Percentiles rank a stretch among this genome's conserved stretches.
These are phyloP conservation scores for Hyaloperonospora brassicae DNA, from an alignment of 352 stramenopile species.

Conservation along the genomic window DNA sequence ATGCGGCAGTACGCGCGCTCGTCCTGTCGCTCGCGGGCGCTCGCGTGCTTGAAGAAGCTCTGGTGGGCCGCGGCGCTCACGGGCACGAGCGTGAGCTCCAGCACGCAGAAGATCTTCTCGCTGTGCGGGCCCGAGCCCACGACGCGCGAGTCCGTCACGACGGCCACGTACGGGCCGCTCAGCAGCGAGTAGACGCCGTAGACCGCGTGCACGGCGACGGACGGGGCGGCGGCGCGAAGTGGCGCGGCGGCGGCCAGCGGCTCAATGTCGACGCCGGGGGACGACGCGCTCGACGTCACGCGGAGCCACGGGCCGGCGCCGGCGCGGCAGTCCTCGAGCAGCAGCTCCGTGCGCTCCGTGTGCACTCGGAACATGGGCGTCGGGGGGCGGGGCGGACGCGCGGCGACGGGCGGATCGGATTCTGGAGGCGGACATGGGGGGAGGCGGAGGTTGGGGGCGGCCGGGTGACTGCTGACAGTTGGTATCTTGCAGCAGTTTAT, in stretches of 20 bases:
- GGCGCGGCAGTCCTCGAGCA: constrained; percentile 76
- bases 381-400: no score
- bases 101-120: constrained; percentile 51
- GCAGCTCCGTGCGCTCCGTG: constrained; percentile 49
- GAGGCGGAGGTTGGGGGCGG: no score
- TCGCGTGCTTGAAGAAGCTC: constrained; percentile 43
- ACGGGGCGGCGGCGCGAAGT: constrained; percentile 32
- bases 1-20: constrained; percentile 54
- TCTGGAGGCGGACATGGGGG: no score
- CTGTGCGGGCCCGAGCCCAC: constrained; percentile 49
- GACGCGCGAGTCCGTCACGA: constrained; percentile 60
- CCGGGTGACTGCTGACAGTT: no score
- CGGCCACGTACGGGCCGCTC: constrained; percentile 56
- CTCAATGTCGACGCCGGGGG: constrained; percentile 22
- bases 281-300: constrained; percentile 24
- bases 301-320: constrained; percentile 56
- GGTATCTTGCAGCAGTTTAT: no score
- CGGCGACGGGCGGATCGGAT: no score
- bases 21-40: constrained; percentile 39
- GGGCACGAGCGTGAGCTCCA: constrained; percentile 49
- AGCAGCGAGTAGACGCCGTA: constrained; percentile 70
- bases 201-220: constrained; percentile 57
- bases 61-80: constrained; percentile 48
- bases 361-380: constrained; percentile 73
- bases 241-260: constrained; percentile 14